These are phyloP conservation scores for Nicotiana rustica DNA, from an alignment of 305 asterid genomes.

Conservation along the genomic window DNA sequence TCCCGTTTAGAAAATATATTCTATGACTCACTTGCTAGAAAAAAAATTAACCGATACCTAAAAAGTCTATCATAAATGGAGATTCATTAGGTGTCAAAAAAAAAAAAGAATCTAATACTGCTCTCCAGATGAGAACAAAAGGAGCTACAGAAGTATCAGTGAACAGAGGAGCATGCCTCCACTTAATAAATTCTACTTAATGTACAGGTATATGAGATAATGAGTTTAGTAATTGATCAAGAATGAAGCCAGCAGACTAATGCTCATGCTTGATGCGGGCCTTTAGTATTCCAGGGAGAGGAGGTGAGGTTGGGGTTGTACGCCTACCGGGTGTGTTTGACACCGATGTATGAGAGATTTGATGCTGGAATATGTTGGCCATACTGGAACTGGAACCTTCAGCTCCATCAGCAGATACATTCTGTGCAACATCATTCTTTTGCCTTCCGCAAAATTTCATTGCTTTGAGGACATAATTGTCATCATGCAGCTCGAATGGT, in stretches of 20 bases:
- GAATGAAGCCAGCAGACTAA: slow-evolving; percentile 42
- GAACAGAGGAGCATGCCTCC: slow-evolving; percentile 43
- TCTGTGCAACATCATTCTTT: slow-evolving; percentile 44
- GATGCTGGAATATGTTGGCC: slow-evolving; percentile 54
- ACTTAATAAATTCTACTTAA: slow-evolving; percentile 50
- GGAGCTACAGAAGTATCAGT: slow-evolving; percentile 35
- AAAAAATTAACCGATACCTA: neutral
- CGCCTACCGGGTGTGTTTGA: slow-evolving; percentile 53
- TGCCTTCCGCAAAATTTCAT: slow-evolving; percentile 77
- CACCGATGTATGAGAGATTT: slow-evolving; percentile 49
- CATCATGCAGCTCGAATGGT: slow-evolving; percentile 97
- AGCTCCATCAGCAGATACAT: slow-evolving; percentile 51
- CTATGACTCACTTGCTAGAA: neutral
- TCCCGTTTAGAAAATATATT: too few species aligned
- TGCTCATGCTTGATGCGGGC: slow-evolving; percentile 79
- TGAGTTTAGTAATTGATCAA: slow-evolving; percentile 34
- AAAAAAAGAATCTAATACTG: neutral
- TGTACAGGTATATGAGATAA: slow-evolving; percentile 51
- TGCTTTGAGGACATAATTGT: slow-evolving; percentile 85
- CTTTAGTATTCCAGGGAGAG: slow-evolving; percentile 83
- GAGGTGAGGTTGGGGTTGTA: slow-evolving; percentile 68
- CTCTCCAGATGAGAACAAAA: slow-evolving; percentile 17
- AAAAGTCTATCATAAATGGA: neutral
- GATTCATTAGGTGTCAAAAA: slow-evolving; percentile 42
- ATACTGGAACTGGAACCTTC: slow-evolving; percentile 78